These are phyloP conservation scores for Agrocybe chaxingu DNA, from an alignment of 768 basidiomycete genomes.

Conservation along the genomic window DNA sequence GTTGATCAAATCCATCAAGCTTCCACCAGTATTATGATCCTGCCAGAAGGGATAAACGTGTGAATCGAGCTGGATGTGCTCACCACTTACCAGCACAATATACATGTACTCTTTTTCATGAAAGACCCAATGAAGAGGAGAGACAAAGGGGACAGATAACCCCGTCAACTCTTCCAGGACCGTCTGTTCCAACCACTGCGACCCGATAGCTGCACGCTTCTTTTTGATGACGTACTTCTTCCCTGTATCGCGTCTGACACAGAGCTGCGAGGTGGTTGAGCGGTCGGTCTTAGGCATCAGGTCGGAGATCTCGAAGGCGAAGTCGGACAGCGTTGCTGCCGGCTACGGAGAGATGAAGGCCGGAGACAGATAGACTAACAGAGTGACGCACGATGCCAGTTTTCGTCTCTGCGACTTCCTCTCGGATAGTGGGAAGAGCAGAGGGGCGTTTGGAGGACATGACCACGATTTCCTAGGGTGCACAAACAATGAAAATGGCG, in stretches of 20 bases:
- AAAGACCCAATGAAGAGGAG: constrained; percentile 37
- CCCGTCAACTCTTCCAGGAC: constrained; percentile 33
- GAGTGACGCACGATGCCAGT: constrained; percentile 1
- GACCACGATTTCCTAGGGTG: constrained; percentile 42
- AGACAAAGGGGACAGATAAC: constrained; percentile 33
- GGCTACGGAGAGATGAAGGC: constrained; percentile 11
- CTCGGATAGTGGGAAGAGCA: constrained; percentile 28
- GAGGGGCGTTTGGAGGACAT: constrained; percentile 36
- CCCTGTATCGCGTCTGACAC: constrained; percentile 27
- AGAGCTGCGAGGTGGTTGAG: constrained; percentile 5
- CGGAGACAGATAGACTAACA: neutral
- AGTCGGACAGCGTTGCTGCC: constrained; percentile 25
- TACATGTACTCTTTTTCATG: constrained; percentile 34
- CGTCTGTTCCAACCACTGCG: constrained; percentile 27
- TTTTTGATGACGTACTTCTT: constrained; percentile 27
- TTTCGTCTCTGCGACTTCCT: constrained; percentile 22
- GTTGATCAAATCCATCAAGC: constrained; percentile 26
- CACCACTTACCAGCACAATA: constrained; percentile 34
- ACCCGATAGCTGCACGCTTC: constrained; percentile 18
- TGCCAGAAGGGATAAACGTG: constrained; percentile 2
- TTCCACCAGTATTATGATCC: constrained; percentile 17
- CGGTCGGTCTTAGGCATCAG: constrained; percentile 5
- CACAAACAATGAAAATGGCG: neutral
- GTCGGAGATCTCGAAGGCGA: constrained; percentile 25
- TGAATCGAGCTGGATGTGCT: neutral